A percentile compares a stretch with the other conserved stretches of the same genome.
These are phyloP conservation scores for Lentinula raphanica DNA, from an alignment of 768 basidiomycete species.

Conservation along the genomic window DNA sequence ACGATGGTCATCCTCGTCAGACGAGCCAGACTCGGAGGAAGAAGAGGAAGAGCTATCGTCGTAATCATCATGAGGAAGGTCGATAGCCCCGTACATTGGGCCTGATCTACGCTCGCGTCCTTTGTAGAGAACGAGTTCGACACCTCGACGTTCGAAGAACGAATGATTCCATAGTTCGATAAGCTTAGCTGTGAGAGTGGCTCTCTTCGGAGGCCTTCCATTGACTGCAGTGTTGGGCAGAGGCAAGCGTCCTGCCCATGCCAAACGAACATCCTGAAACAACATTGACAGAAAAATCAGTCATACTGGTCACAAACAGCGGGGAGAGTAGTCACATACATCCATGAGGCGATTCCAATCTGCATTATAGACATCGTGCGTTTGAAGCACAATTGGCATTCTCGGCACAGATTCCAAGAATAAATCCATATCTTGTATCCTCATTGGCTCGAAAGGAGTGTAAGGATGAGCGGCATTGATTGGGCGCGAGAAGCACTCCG, in stretches of 20 bases:
- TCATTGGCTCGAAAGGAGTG: slow-evolving; percentile 64
- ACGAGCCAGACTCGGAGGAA: slow-evolving; percentile 33
- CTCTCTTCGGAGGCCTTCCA: slow-evolving; percentile 50
- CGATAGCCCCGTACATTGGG: slow-evolving; percentile 44
- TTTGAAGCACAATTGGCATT: slow-evolving; percentile 66
- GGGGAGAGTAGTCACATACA: slow-evolving; percentile 33
- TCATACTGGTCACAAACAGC: neutral
- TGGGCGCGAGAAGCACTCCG: slow-evolving; percentile 72
- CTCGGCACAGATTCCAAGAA: slow-evolving; percentile 61
- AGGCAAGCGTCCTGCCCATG: slow-evolving; percentile 75
- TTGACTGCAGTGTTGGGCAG: slow-evolving; percentile 44
- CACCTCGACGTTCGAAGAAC: slow-evolving; percentile 69
- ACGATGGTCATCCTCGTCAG: slow-evolving; percentile 32
- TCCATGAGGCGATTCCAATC: slow-evolving; percentile 81
- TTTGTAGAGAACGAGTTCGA: slow-evolving; percentile 79
- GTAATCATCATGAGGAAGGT: slow-evolving; percentile 46
- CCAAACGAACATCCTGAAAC: slow-evolving; percentile 63
- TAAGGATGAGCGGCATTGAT: slow-evolving; percentile 64
- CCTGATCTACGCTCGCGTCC: slow-evolving; percentile 78
- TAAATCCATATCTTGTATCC: slow-evolving; percentile 73
- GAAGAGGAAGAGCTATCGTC: slow-evolving; percentile 33
- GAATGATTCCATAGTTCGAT: slow-evolving; percentile 75
- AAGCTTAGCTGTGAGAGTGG: slow-evolving; percentile 61
- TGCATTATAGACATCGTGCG: slow-evolving; percentile 72
- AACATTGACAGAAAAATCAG: neutral